A percentile compares a stretch with the other conserved stretches of the same genome.
These are phyloP conservation scores for Trichoderma citrinoviride DNA, from an alignment of 2,329 filamentous ascomycete species.

Conservation along the genomic window DNA sequence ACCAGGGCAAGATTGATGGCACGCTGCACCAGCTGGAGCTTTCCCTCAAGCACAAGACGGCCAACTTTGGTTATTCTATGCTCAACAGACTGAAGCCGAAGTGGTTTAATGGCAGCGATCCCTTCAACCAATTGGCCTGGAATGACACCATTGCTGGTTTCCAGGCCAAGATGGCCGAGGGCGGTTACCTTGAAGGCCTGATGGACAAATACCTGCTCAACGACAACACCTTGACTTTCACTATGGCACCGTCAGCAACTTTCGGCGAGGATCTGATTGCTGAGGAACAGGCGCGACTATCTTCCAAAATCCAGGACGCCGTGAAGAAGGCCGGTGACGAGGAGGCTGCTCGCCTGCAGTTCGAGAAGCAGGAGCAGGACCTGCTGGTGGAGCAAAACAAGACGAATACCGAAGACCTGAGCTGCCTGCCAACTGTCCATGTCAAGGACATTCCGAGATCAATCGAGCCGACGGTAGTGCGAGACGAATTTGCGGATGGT, in stretches of 20 bases:
- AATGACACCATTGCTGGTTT: constrained; percentile 84
- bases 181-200: constrained; percentile 77
- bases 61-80: constrained; percentile 88
- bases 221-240: constrained; percentile 84
- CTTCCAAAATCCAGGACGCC: constrained; percentile 68
- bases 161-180: constrained; percentile 70
- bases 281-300: constrained; percentile 75
- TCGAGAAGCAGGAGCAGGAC: constrained; percentile 76
- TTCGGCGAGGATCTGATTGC: constrained; percentile 71
- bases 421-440: constrained; percentile 82
- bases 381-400: constrained; percentile 80
- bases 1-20: constrained; percentile 85
- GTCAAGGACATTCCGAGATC: constrained; percentile 84
- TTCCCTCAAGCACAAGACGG: constrained; percentile 92
- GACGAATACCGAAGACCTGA: constrained; percentile 78
- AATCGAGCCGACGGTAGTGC: constrained; percentile 59
- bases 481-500: constrained; percentile 63
- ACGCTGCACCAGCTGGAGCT: constrained; percentile 92
- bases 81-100: constrained; percentile 84
- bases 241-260: constrained; percentile 80
- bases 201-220: constrained; percentile 89
- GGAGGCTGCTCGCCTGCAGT: constrained; percentile 65
- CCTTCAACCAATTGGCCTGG: constrained; percentile 88
- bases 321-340: constrained; percentile 67
- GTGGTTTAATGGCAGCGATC: constrained; percentile 95